phyloP scores from a whole-genome alignment of 2,329 filamentous ascomycete genomes.

The Fusarium nodosum region DNA sequence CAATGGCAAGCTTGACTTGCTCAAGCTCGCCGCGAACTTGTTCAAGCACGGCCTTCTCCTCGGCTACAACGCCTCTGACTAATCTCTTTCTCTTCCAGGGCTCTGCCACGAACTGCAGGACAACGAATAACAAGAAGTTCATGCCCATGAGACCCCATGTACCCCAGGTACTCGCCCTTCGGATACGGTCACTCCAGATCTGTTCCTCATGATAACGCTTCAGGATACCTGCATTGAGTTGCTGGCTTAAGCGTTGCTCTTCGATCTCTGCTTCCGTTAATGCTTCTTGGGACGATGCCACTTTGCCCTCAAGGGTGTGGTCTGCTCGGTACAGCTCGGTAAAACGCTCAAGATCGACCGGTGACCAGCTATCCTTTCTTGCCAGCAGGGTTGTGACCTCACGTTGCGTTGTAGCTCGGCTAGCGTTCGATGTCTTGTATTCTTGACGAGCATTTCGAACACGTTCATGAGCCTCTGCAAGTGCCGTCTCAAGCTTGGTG shows the following conservation, averaged over 20 bases:
- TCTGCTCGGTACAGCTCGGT: constrained; percentile 92
- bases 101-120: constrained; percentile 90
- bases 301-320: constrained; percentile 90
- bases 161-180: constrained; percentile 96
- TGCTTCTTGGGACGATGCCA: constrained; percentile 77
- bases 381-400: constrained; percentile 96
- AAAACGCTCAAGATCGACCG: constrained; percentile 91
- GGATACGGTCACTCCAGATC: constrained; percentile 98
- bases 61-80: constrained; percentile 85
- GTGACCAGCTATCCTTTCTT: constrained; percentile 92
- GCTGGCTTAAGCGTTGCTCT: constrained; percentile 80
- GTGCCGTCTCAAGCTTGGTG: constrained; percentile 71
- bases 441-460: constrained; percentile 79
- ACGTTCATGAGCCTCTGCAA: constrained; percentile 70
- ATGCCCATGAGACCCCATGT: constrained; percentile 98
- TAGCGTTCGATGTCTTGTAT: constrained; percentile 87
- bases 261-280: constrained; percentile 82
- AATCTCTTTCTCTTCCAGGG: constrained; percentile 88
- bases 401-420: constrained; percentile 89
- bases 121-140: constrained; percentile 89
- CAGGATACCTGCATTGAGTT: constrained; percentile 85
- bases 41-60: constrained; percentile 72
- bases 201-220: constrained; percentile 98
- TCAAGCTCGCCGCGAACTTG: constrained; percentile 62
- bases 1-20: constrained; percentile 51